Conservation (phyloP, 176 grass and related monocot genomes). For the Cenchrus americanus region DNA sequence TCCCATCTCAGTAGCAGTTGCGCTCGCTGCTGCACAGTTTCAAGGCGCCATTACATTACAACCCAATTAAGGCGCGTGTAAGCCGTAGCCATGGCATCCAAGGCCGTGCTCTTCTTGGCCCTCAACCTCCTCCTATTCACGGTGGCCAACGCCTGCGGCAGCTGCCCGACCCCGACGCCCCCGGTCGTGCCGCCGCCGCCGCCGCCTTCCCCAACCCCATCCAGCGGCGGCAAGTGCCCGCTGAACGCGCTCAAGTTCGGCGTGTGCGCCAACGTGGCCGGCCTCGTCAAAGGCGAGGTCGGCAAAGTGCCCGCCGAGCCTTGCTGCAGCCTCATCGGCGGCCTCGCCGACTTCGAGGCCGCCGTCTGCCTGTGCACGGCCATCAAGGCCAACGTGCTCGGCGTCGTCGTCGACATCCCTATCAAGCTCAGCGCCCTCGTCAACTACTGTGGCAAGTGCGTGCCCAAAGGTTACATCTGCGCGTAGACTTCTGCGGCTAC, state of each 20-base stretch:
- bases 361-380: constrained; percentile 76
- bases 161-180: constrained; percentile 42
- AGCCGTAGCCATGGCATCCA: constrained; percentile 58
- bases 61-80: neutral
- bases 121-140: constrained; percentile 63
- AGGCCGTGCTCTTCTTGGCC: constrained; percentile 51
- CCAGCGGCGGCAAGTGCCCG: constrained; percentile 46
- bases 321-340: constrained; percentile 65
- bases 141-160: constrained; percentile 52
- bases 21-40: neutral
- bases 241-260: constrained; percentile 68
- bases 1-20: constrained; percentile 38
- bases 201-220: constrained; percentile 21
- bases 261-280: constrained; percentile 60
- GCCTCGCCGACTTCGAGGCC: constrained; percentile 62
- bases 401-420: constrained; percentile 54
- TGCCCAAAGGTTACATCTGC: constrained; percentile 54
- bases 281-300: constrained; percentile 40
- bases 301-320: constrained; percentile 60
- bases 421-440: constrained; percentile 64
- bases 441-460: constrained; percentile 78
- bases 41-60: neutral
- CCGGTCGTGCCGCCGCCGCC: constrained; percentile 30
- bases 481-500: neutral
- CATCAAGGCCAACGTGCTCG: constrained; percentile 68